Evolutionary conservation across 2,329 filamentous ascomycete genomes (phyloP).

Genomic region (Diaporthe citriasiana): DNA sequence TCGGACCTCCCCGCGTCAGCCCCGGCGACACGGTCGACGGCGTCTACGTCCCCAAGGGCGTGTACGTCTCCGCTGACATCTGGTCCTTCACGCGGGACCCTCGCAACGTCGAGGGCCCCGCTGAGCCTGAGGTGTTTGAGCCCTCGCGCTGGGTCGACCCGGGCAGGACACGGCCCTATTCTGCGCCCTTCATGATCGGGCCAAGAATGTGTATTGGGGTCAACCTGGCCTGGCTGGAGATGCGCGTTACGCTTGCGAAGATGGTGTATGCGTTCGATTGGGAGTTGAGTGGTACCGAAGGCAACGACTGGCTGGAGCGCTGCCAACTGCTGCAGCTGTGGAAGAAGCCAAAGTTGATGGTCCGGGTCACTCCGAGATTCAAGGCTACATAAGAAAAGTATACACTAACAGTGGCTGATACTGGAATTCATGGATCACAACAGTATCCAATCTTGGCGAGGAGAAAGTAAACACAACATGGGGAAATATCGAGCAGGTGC

Average conservation of each 20-base stretch:
- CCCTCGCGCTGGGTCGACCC: constrained; percentile 48
- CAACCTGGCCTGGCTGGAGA: constrained; percentile 48
- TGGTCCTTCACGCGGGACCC: constrained; percentile 47
- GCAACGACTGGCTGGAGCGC: constrained; percentile 45
- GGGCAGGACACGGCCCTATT: constrained; percentile 27
- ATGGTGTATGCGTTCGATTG: constrained; percentile 46
- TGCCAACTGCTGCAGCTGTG: constrained; percentile 48
- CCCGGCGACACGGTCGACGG: constrained; percentile 48
- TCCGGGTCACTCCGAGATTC: constrained; percentile 30
- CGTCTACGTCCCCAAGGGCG: constrained; percentile 46
- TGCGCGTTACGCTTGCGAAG: constrained; percentile 48
- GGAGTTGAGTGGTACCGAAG: constrained; percentile 35
- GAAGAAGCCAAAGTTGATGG: constrained; percentile 47
- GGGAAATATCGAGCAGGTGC: too few relatives aligned
- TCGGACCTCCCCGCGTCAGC: constrained; percentile 48
- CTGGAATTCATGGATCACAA: background rate
- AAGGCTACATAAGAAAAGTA: background rate
- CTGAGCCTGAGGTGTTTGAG: constrained; percentile 44
- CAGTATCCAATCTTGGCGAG: too few relatives aligned
- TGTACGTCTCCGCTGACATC: constrained; percentile 44
- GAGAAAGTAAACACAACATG: too few relatives aligned
- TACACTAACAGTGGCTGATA: background rate
- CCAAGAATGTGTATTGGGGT: constrained; percentile 48
- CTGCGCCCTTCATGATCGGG: constrained; percentile 47
- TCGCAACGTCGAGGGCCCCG: constrained; percentile 37